These are phyloP conservation scores for Talaromyces proteolyticus DNA, from an alignment of 495 filamentous ascomycete species.

Conservation along the genomic window DNA sequence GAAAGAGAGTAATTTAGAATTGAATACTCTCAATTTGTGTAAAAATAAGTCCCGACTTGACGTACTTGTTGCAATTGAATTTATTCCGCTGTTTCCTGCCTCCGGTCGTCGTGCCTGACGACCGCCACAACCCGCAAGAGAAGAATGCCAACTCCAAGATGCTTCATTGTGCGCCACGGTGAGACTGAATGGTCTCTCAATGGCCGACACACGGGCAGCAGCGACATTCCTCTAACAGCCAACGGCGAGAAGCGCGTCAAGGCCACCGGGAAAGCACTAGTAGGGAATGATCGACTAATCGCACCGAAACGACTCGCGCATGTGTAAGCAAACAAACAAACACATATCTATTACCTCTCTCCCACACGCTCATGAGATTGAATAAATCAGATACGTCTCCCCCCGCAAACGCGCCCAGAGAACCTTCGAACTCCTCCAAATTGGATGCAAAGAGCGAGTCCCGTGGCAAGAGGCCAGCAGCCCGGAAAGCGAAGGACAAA, in stretches of 20 bases:
- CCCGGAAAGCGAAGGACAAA: constrained; percentile 25
- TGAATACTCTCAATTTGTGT: no score
- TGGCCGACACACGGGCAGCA: constrained; percentile 82
- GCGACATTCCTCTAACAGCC: constrained; percentile 78
- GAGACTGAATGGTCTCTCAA: constrained; percentile 98
- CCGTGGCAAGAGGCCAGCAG: constrained; percentile 47
- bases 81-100: no score
- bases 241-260: constrained; percentile 81
- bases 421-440: constrained; percentile 75
- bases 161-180: constrained; percentile 90
- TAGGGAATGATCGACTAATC: constrained; percentile 81
- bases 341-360: neutral
- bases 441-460: constrained; percentile 46
- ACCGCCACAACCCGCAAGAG: no score
- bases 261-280: constrained; percentile 74
- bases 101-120: no score
- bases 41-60: no score
- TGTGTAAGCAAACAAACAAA: constrained; percentile 42
- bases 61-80: no score
- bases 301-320: constrained; percentile 75
- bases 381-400: constrained; percentile 60
- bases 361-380: neutral
- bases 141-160: constrained; percentile 61
- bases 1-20: no score
- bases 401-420: constrained; percentile 79